A percentile compares a stretch with the other conserved stretches of the same genome.
These are phyloP conservation scores for Prunus campanulata DNA, from an alignment of 306 rosid species.

Conservation along the genomic window DNA sequence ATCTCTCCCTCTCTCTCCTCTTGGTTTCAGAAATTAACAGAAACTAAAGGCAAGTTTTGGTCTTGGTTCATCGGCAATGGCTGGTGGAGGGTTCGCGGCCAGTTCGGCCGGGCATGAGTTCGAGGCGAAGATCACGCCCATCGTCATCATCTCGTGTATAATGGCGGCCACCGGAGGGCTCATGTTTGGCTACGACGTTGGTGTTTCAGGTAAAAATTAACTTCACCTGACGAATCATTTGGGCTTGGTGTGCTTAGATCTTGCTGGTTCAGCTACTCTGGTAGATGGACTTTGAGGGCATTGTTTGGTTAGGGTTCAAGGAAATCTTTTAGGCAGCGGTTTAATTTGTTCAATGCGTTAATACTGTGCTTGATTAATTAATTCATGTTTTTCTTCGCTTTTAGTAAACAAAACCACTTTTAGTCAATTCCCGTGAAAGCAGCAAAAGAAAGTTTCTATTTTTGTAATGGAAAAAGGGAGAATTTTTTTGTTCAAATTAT, in stretches of 20 bases:
- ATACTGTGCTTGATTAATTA: background rate
- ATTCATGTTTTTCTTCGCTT: background rate
- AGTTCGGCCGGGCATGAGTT: conserved; percentile 28
- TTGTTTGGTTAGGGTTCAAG: conserved; percentile 14
- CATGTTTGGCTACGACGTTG: conserved; percentile 84
- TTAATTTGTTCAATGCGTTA: background rate
- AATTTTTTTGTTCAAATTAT: no score
- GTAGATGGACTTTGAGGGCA: background rate
- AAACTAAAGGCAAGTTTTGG: background rate
- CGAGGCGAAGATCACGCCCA: conserved; percentile 85
- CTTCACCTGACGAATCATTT: background rate
- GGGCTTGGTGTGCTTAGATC: background rate
- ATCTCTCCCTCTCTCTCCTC: background rate
- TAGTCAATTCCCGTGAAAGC: background rate
- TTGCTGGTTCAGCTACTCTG: conserved; percentile 1
- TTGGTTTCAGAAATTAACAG: background rate
- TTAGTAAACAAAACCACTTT: background rate
- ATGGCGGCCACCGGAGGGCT: conserved; percentile 96
- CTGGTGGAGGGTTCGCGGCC: conserved; percentile 51
- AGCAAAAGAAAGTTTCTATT: background rate
- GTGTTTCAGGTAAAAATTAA: conserved; percentile 63
- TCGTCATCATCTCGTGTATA: conserved; percentile 71
- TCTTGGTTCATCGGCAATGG: conserved; percentile 27
- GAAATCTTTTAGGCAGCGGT: background rate
- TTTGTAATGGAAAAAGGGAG: background rate